phyloP scores from a whole-genome alignment of 1,139 yeast genomes.

The Yamadazyma atlantica region DNA sequence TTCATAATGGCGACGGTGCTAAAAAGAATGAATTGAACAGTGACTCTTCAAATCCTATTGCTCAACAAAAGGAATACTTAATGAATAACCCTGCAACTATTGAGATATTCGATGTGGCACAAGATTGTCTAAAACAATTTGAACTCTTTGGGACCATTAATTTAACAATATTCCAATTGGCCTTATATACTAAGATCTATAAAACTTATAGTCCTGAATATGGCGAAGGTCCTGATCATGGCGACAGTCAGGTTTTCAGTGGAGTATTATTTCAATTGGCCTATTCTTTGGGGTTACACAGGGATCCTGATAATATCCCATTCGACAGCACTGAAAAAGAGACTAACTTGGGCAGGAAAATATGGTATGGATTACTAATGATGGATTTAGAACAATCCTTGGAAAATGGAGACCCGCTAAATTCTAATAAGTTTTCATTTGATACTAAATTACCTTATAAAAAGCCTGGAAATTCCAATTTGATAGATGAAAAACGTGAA shows the following conservation, averaged over 20 bases:
- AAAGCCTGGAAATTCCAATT: slow-evolving; percentile 21
- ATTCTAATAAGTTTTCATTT: slow-evolving; percentile 26
- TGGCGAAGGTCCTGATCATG: slow-evolving; percentile 50
- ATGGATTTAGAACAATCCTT: slow-evolving; percentile 37
- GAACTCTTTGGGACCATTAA: slow-evolving; percentile 38
- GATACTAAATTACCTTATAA: slow-evolving; percentile 33
- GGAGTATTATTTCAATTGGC: slow-evolving; percentile 44
- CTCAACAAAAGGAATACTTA: slow-evolving; percentile 5
- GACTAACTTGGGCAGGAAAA: slow-evolving; percentile 28
- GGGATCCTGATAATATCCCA: slow-evolving; percentile 31
- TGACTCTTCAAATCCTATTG: slow-evolving; percentile 24
- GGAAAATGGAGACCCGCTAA: slow-evolving; percentile 38
- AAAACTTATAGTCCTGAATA: slow-evolving; percentile 47
- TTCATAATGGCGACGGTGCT: slow-evolving; percentile 15
- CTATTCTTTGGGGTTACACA: slow-evolving; percentile 43
- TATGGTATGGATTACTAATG: slow-evolving; percentile 24
- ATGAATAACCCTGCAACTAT: slow-evolving; percentile 16
- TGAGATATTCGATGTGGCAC: slow-evolving; percentile 30
- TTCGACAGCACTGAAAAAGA: slow-evolving; percentile 21
- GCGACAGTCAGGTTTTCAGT: slow-evolving; percentile 41
- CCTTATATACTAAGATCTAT: slow-evolving; percentile 38
- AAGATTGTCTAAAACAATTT: slow-evolving; percentile 38
- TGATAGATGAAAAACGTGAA: slow-evolving; percentile 26
- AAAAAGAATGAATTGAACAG: slow-evolving; percentile 25
- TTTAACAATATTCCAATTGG: slow-evolving; percentile 50